A percentile compares a stretch with the other conserved stretches of the same genome.
Conservation (phyloP, 176 grass and related monocot genomes). For the Lolium perenne region DNA sequence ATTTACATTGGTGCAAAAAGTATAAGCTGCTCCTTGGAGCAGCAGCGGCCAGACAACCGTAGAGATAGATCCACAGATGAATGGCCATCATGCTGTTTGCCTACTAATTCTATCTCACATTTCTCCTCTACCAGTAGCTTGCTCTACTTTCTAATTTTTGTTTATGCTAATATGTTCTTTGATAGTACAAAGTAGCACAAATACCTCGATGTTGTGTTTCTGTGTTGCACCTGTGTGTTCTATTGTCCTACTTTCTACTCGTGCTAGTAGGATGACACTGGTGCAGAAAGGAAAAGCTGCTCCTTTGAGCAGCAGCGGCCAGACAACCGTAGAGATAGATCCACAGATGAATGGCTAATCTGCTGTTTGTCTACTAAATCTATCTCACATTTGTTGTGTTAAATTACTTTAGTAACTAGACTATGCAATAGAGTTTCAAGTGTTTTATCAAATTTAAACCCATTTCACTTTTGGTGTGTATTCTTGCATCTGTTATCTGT, state of each 20-base stretch:
- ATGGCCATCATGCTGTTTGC: constrained; percentile 48
- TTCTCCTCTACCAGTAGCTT: background rate
- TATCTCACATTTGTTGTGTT: constrained; percentile 57
- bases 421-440: background rate
- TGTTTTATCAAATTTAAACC: background rate
- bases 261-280: constrained; percentile 48
- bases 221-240: constrained; percentile 29
- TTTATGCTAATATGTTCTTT: background rate
- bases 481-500: constrained; percentile 32
- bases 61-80: constrained; percentile 82
- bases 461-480: background rate
- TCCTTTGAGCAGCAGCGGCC: constrained; percentile 47
- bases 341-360: constrained; percentile 59
- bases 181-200: background rate
- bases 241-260: constrained; percentile 33
- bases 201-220: background rate
- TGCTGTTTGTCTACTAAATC: constrained; percentile 76
- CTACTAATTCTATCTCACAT: constrained; percentile 89
- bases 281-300: constrained; percentile 65
- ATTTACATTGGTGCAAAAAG: constrained; percentile 57
- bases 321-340: constrained; percentile 89
- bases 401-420: too few relatives aligned
- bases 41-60: constrained; percentile 80
- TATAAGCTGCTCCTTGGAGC: constrained; percentile 50
- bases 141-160: fast-evolving